These are phyloP conservation scores for Neckera pumila DNA, from an alignment of 225 moss, liverwort and hornwort species.

Conservation along the genomic window DNA sequence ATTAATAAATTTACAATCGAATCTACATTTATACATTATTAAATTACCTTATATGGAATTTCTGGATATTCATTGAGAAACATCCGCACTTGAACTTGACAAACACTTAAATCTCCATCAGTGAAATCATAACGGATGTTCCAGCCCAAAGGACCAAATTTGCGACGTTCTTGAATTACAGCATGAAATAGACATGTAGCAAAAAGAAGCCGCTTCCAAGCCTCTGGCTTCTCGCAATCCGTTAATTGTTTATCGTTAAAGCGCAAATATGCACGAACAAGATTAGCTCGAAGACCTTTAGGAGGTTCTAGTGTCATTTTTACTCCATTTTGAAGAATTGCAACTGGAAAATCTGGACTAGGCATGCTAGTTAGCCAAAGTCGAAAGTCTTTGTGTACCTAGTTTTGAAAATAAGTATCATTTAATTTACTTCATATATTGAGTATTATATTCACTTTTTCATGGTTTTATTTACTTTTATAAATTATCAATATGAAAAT, in stretches of 20 bases:
- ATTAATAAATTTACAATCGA: not conserved
- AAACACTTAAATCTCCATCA: slow-evolving; percentile 70
- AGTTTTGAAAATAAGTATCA: not conserved
- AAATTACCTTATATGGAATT: slow-evolving; percentile 66
- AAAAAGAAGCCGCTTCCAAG: slow-evolving; percentile 71
- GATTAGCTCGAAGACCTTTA: slow-evolving; percentile 71
- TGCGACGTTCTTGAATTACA: slow-evolving; percentile 71
- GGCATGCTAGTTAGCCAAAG: slow-evolving; percentile 92
- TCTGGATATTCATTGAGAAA: slow-evolving; percentile 71
- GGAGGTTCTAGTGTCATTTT: slow-evolving; percentile 94
- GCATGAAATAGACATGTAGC: slow-evolving; percentile 80
- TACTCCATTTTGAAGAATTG: slow-evolving; percentile 81
- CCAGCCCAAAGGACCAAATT: slow-evolving; percentile 90
- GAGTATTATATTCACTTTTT: no score
- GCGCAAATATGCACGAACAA: slow-evolving; percentile 64
- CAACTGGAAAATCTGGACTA: slow-evolving; percentile 63
- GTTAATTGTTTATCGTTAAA: slow-evolving; percentile 59
- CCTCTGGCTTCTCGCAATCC: slow-evolving; percentile 65
- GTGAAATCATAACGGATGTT: slow-evolving; percentile 89
- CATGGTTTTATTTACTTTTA: not conserved
- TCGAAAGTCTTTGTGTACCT: slow-evolving; percentile 84
- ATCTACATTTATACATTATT: not conserved
- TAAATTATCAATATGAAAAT: not conserved
- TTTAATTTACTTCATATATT: no score
- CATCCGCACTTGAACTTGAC: slow-evolving; percentile 76